phyloP scores from a whole-genome alignment of 805 yeast species.

The Candida broadrunensis region DNA sequence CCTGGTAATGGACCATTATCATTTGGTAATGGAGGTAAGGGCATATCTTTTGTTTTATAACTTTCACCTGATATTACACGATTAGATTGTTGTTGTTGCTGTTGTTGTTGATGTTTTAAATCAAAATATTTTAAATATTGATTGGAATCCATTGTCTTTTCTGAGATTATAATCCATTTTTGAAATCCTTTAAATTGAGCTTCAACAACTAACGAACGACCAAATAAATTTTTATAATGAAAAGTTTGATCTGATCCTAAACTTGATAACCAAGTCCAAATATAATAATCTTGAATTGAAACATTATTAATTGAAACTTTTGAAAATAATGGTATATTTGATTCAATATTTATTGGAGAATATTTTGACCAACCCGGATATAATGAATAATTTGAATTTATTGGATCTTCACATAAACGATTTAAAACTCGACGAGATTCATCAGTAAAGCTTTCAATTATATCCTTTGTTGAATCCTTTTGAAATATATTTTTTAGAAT shows the following conservation, averaged over 20 bases:
- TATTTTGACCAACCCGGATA: conserved; percentile 37
- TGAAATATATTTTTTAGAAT: conserved; percentile 70
- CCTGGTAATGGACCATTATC: background rate
- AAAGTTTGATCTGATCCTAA: conserved; percentile 71
- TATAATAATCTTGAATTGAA: conserved; percentile 79
- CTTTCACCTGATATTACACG: conserved; percentile 10
- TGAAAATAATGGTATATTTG: conserved; percentile 36
- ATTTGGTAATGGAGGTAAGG: conserved; percentile 17
- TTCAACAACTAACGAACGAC: conserved; percentile 78
- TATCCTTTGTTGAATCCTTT: conserved; percentile 48
- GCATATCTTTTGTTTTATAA: conserved; percentile 15
- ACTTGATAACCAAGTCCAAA: conserved; percentile 88
- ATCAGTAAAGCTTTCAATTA: conserved; percentile 62
- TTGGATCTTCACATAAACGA: conserved; percentile 33
- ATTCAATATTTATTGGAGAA: conserved; percentile 12
- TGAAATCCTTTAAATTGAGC: conserved; percentile 75
- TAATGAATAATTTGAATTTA: conserved; percentile 33
- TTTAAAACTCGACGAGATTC: conserved; percentile 65
- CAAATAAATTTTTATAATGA: conserved; percentile 65
- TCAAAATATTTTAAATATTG: conserved; percentile 28
- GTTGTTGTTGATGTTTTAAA: background rate
- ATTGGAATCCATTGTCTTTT: conserved; percentile 47
- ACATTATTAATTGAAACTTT: conserved; percentile 50
- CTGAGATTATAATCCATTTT: conserved; percentile 77
- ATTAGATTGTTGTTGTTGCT: background rate